Conservation (phyloP, 2,329 filamentous ascomycete species). For the Monosporascus sp. region DNA sequence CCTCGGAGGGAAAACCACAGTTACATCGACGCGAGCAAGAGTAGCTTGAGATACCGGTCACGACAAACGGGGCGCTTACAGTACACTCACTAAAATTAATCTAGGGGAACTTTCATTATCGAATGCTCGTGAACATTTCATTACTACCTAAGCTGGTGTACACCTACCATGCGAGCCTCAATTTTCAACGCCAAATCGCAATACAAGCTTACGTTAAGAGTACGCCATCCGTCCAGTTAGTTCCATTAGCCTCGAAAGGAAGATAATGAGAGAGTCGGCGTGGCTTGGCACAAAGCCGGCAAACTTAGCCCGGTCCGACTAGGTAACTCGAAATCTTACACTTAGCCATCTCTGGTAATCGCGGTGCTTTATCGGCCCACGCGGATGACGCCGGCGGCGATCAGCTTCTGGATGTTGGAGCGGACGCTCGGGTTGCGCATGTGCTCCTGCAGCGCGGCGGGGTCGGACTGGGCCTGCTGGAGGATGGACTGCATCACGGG, state of each 20-base stretch:
- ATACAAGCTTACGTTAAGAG: neutral
- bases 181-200: neutral
- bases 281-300: too few relatives aligned
- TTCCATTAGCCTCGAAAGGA: neutral
- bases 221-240: neutral
- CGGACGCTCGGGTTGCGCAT: slow-evolving; percentile 88
- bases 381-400: slow-evolving; percentile 87
- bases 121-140: neutral
- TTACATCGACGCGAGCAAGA: too few relatives aligned
- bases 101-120: neutral
- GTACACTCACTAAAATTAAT: neutral
- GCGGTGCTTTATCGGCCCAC: slow-evolving; percentile 45
- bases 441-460: slow-evolving; percentile 88
- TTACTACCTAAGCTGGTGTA: neutral
- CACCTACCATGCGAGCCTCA: neutral
- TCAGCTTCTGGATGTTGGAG: slow-evolving; percentile 88
- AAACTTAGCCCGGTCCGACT: too few relatives aligned
- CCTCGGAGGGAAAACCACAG: too few relatives aligned
- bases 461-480: slow-evolving; percentile 92
- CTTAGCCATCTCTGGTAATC: neutral
- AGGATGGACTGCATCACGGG: slow-evolving; percentile 97
- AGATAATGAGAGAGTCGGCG: neutral
- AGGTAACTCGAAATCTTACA: neutral
- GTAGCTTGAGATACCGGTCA: too few relatives aligned
- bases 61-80: too few relatives aligned